Conservation (phyloP, 306 rosid species). For the Fragaria vesca region DNA sequence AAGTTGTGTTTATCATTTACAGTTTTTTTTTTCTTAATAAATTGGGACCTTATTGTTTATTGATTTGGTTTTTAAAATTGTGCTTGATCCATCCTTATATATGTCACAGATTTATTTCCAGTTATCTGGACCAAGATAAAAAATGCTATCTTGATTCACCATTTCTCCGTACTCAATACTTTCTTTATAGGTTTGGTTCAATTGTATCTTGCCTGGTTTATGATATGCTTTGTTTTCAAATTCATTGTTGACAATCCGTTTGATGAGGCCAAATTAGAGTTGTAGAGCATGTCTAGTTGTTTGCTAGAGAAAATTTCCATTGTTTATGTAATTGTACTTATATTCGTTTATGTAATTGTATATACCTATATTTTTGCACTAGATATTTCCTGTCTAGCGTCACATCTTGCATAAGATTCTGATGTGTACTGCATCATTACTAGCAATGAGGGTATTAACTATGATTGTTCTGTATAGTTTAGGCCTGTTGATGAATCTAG, state of each 20-base stretch:
- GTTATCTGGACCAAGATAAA: constrained; percentile 18
- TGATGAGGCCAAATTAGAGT: not conserved
- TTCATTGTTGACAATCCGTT: not conserved
- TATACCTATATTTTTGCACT: not conserved
- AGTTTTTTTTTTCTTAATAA: constrained; percentile 48
- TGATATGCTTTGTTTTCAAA: not conserved
- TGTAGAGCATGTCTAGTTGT: not conserved
- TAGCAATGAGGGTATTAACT: not conserved
- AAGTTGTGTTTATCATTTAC: constrained; percentile 19
- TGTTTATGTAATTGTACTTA: not conserved
- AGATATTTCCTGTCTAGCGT: not conserved
- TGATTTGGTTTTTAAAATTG: constrained; percentile 24
- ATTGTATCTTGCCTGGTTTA: not conserved
- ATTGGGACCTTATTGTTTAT: constrained; percentile 43
- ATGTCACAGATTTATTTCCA: constrained; percentile 13
- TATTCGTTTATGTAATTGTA: not conserved
- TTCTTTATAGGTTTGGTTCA: not conserved
- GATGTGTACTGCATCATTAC: not conserved
- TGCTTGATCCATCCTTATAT: constrained; percentile 20
- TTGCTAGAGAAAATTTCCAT: not conserved
- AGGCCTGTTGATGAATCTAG: not conserved
- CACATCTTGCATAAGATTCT: not conserved
- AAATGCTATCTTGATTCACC: not conserved
- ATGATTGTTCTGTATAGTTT: not conserved
- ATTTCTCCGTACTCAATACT: not conserved